Evolutionary conservation across 2,329 filamentous ascomycete genomes (phyloP).

Genomic region (Didymella pomorum): DNA sequence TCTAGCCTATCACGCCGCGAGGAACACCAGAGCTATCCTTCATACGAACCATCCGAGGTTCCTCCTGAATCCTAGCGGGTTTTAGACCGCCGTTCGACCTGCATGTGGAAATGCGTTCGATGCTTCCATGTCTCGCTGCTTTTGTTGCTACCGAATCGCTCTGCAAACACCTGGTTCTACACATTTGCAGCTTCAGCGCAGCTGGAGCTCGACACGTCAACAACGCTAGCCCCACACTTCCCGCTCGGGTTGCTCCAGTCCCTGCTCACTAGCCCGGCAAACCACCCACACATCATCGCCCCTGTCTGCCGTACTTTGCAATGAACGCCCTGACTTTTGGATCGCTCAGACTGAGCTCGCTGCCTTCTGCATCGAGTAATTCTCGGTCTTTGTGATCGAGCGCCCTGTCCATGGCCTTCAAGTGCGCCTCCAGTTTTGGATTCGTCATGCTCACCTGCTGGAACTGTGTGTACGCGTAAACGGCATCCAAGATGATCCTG

Average conservation of each 20-base stretch:
- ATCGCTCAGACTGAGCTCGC: constrained; percentile 42
- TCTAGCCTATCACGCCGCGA: constrained; percentile 21
- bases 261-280: constrained; percentile 6
- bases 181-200: neutral
- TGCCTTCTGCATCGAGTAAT: constrained; percentile 48
- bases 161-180: neutral
- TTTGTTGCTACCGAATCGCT: constrained; percentile 2
- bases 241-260: constrained; percentile 16
- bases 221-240: constrained; percentile 18
- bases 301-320: constrained; percentile 38
- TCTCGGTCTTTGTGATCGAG: constrained; percentile 50
- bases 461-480: constrained; percentile 51
- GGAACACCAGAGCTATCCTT: constrained; percentile 24
- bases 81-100: neutral
- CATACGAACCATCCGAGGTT: constrained; percentile 33
- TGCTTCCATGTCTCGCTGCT: constrained; percentile 2
- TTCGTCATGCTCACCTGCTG: constrained; percentile 37
- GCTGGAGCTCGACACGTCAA: constrained; percentile 11
- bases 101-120: constrained; percentile 17
- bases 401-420: constrained; percentile 49
- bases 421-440: constrained; percentile 36
- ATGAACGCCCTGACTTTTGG: constrained; percentile 44
- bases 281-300: constrained; percentile 10
- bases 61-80: constrained; percentile 13
- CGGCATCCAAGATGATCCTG: constrained; percentile 46